Conservation (phyloP, 202 grass and related monocot species). For the Dendrocalamus latiflorus region DNA sequence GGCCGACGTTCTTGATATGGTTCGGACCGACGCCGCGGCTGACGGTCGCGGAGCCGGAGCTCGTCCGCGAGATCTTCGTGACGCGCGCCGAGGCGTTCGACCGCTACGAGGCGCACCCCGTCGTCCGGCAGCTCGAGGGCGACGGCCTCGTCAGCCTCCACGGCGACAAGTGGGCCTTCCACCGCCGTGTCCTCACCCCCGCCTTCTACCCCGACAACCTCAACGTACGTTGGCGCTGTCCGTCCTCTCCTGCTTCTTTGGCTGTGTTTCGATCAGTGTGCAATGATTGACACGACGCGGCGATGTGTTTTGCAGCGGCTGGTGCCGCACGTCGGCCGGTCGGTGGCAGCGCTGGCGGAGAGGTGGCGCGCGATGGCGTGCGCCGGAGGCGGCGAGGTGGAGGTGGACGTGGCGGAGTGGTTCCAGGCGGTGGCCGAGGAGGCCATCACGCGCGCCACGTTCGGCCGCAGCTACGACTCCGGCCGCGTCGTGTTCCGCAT, state of each 20-base stretch:
- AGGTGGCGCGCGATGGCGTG: conserved; percentile 51
- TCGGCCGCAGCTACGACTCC: conserved; percentile 62
- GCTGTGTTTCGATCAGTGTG: not conserved
- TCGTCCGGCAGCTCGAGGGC: conserved; percentile 81
- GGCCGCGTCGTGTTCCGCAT: conserved; percentile 66
- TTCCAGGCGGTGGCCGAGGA: conserved; percentile 75
- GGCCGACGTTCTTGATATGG: conserved; percentile 79
- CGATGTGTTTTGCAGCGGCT: conserved; percentile 46
- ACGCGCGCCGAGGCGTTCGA: conserved; percentile 60
- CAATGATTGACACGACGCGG: conserved; percentile 16
- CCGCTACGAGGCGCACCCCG: conserved; percentile 77
- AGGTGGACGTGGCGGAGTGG: conserved; percentile 79
- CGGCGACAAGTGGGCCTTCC: conserved; percentile 76
- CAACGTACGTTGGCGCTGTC: conserved; percentile 43
- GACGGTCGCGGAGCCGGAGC: conserved; percentile 63
- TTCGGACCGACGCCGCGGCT: conserved; percentile 84
- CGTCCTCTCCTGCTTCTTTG: not conserved
- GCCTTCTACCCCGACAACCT: conserved; percentile 80
- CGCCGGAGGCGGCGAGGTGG: conserved; percentile 49
- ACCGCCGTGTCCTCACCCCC: conserved; percentile 72
- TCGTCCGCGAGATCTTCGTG: conserved; percentile 66
- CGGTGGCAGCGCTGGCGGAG: conserved; percentile 55
- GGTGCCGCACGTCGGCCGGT: conserved; percentile 63
- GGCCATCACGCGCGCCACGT: conserved; percentile 64
- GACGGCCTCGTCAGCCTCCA: conserved; percentile 79